Percentiles rank a stretch among this genome's conserved stretches.
phyloP scores from a whole-genome alignment of 2,329 filamentous ascomycete species.

The Aspergillus texensis region DNA sequence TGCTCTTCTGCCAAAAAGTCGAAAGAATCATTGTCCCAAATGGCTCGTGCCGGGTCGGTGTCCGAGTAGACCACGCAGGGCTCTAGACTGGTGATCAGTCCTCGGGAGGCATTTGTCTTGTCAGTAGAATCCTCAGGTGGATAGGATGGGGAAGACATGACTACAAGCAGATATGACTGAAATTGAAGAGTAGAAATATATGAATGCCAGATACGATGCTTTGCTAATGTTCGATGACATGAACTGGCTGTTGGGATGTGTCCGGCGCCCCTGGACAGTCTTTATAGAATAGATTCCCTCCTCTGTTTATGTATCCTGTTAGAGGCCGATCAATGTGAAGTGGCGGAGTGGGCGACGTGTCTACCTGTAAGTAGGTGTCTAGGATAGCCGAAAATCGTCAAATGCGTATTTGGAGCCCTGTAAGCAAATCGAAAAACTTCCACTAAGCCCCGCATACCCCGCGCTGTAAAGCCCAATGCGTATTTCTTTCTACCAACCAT shows the following conservation, averaged over 20 bases:
- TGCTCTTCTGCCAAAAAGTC: slow-evolving; percentile 28
- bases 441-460: neutral
- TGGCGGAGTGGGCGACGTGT: neutral
- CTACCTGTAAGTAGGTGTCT: neutral
- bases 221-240: neutral
- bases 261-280: neutral
- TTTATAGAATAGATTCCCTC: neutral
- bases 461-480: neutral
- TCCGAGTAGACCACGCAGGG: slow-evolving; percentile 20
- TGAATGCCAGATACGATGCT: neutral
- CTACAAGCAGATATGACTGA: neutral
- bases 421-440: neutral
- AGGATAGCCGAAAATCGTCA: too few species aligned
- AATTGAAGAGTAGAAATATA: neutral
- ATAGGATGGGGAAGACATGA: neutral
- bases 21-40: slow-evolving; percentile 39
- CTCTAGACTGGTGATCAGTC: slow-evolving; percentile 22
- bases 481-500: neutral
- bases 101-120: slow-evolving; percentile 10
- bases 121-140: neutral
- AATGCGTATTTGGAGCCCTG: too few species aligned
- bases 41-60: slow-evolving; percentile 25
- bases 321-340: neutral
- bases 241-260: neutral
- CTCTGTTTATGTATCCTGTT: neutral